Evolutionary conservation across 208 protist species (phyloP).

Genomic region (Kentomonas sorsogonicus): DNA sequence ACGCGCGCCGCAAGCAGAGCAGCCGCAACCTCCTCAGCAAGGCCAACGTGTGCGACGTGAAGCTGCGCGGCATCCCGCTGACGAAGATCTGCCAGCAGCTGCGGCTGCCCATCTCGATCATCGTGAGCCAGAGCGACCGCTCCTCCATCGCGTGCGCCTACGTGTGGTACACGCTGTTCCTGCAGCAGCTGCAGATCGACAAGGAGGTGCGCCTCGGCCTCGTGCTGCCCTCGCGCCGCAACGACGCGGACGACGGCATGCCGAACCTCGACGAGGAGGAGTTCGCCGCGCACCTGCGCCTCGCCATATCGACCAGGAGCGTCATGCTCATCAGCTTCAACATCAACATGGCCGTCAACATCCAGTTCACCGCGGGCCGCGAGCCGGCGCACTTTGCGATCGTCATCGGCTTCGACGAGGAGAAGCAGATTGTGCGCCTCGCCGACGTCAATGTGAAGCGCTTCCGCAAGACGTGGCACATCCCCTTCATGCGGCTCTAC

Average conservation of each 20-base stretch:
- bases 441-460: constrained; percentile 88
- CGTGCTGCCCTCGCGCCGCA: constrained; percentile 54
- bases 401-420: constrained; percentile 77
- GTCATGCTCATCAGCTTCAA: constrained; percentile 89
- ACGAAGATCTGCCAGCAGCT: constrained; percentile 82
- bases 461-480: constrained; percentile 87
- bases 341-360: constrained; percentile 79
- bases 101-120: constrained; percentile 70
- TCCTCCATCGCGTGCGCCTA: constrained; percentile 58
- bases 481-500: constrained; percentile 66
- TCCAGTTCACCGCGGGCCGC: constrained; percentile 41
- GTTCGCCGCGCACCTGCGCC: constrained; percentile 66
- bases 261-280: constrained; percentile 78
- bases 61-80: constrained; percentile 84
- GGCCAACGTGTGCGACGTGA: constrained; percentile 70
- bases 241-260: constrained; percentile 71
- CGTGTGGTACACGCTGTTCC: constrained; percentile 75
- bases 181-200: constrained; percentile 67
- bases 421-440: constrained; percentile 63
- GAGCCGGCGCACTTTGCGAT: constrained; percentile 86
- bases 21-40: constrained; percentile 52
- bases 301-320: constrained; percentile 55
- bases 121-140: constrained; percentile 55
- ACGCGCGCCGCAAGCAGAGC: constrained; percentile 51
- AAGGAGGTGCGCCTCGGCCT: constrained; percentile 65